phyloP scores from a whole-genome alignment of 169 alveolate genomes.

The Eimeria maxima region DNA sequence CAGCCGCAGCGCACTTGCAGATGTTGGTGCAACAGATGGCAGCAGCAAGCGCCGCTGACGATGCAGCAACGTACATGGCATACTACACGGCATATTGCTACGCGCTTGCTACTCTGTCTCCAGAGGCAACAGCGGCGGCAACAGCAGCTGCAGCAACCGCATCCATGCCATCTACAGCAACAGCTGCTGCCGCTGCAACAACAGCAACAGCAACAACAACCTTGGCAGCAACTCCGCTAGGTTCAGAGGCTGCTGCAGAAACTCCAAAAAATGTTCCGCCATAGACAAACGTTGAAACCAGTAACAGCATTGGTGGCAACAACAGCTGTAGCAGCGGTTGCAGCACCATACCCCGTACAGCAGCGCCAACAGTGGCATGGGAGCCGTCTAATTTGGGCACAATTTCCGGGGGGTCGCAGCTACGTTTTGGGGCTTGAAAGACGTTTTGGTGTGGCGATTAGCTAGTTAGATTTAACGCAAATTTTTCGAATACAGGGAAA shows the following conservation, averaged over 20 bases:
- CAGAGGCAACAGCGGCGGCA: constrained; percentile 63
- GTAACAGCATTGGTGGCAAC: background rate
- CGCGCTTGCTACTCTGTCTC: constrained; percentile 61
- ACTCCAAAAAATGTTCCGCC: background rate
- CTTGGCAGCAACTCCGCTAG: background rate
- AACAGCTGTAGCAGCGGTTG: background rate
- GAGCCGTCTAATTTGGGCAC: background rate
- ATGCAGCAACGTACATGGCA: constrained; percentile 74
- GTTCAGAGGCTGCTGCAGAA: background rate
- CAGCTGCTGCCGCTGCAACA: constrained; percentile 3
- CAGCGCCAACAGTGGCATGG: constrained; percentile 21
- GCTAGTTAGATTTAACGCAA: background rate
- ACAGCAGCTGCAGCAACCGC: constrained; percentile 40
- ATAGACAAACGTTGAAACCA: background rate
- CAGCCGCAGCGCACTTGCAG: constrained; percentile 56
- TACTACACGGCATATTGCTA: constrained; percentile 66
- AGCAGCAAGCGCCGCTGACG: constrained; percentile 54
- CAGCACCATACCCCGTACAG: background rate
- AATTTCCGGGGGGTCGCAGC: background rate
- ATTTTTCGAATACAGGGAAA: background rate
- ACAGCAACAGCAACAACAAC: background rate
- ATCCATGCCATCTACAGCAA: background rate
- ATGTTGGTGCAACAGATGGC: constrained; percentile 76
- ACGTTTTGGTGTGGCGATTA: background rate
- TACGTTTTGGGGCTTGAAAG: background rate